Base-by-base conservation (phyloP, 495 filamentous ascomycete genomes). In the Penicillium cinerascens region DNA sequence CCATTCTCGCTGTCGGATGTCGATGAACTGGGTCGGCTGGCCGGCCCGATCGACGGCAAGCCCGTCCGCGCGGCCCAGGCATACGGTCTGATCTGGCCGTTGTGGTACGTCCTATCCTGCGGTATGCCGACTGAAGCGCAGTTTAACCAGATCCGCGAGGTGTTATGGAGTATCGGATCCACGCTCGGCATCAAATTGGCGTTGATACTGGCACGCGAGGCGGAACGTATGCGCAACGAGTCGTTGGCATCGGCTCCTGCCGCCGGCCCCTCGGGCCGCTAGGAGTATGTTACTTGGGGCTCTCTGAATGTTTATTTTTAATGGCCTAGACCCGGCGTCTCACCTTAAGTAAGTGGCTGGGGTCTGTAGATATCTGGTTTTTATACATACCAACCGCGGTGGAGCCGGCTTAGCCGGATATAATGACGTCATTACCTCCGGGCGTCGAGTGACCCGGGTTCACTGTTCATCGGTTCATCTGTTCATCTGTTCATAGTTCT, bases 1-100 rank as follows among this genome's bases (percentile, higher is more conserved):
- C 72, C 72, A 1, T 77, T 69, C 44, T 55, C 54, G 0, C 42
- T 75, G n/a, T 63, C 64, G 3, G 68, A 74, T 26, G 61, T 77
- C 39, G 74, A 77, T 37, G 56, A 45, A 18, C 51, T 65, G 6
- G 74, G 72, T 8, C 69, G 67, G 3, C 64, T 63, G 3, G 55
- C 49, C 10, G 47, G 52, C 0, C 50, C 56, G 5, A 25, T 40
- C 5, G 52, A 55, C n/a, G 39, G 43, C 16, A 52, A 47, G 11
- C 47, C 59, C 3, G 50, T 71, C 2, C 69, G 71, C 15, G 70
- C 67, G 9, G 66, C 67, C 5, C 64, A 70, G 15, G 69, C 54
- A 0, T 71, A 74, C 26, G 65, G 62, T 16, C 57, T 74, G 46
- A 60, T 75, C 2, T 77, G 74, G 74, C 74, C 74, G 0, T 49